Conservation (phyloP, 148 eudicot species). For the Dianthus caryophyllus region DNA sequence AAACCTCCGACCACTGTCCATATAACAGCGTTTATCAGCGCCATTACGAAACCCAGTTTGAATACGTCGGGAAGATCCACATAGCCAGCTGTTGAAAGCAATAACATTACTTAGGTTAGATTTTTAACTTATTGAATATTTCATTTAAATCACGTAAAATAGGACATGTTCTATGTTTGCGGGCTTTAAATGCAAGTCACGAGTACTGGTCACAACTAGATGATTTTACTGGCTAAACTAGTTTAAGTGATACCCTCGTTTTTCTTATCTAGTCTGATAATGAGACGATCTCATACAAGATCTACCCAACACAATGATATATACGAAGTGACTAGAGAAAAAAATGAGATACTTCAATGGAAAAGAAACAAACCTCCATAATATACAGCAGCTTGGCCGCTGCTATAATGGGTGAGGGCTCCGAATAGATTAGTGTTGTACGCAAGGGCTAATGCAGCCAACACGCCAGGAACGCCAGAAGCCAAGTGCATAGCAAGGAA, state of each 20-base stretch:
- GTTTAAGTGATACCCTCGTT: too few species aligned
- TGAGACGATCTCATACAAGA: too few species aligned
- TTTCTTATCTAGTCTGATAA: too few species aligned
- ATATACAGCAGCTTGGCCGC: slow-evolving; percentile 97
- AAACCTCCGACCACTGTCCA: slow-evolving; percentile 73
- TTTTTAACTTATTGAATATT: background rate
- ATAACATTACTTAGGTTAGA: background rate
- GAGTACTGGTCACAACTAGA: too few species aligned
- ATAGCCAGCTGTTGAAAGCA: slow-evolving; percentile 68
- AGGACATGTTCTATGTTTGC: too few species aligned
- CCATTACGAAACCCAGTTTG: slow-evolving; percentile 67
- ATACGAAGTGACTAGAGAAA: background rate
- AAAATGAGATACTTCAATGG: background rate
- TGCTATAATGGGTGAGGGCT: slow-evolving; percentile 89
- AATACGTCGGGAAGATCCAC: slow-evolving; percentile 89
- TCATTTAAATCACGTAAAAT: too few species aligned
- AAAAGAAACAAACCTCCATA: slow-evolving; percentile 60
- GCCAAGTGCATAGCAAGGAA: slow-evolving; percentile 93
- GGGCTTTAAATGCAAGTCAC: too few species aligned
- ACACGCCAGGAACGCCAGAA: slow-evolving; percentile 78
- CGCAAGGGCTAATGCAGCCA: slow-evolving; percentile 81
- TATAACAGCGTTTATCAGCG: slow-evolving; percentile 52
- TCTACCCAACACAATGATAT: too few species aligned
- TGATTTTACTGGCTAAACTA: too few species aligned
- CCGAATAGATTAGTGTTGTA: slow-evolving; percentile 89